phyloP scores from a whole-genome alignment of 768 basidiomycete species.

The Cantharellus cinnabarinus region DNA sequence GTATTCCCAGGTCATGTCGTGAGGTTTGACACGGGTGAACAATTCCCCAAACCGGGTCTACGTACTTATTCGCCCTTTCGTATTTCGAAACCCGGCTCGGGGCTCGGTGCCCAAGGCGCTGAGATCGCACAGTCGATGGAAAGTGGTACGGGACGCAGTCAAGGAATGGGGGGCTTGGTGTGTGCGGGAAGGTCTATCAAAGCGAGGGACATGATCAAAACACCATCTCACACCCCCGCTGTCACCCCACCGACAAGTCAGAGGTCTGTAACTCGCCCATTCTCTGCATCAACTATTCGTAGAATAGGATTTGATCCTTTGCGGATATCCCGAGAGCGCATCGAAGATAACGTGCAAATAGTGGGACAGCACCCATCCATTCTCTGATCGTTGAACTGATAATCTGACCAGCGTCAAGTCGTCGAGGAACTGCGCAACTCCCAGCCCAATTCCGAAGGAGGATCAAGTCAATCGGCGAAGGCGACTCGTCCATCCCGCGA shows the following conservation, averaged over 20 bases:
- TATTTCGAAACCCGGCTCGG: not conserved
- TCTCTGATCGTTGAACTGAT: too few relatives aligned
- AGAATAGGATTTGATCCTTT: constrained; percentile 66
- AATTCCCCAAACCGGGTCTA: too few relatives aligned
- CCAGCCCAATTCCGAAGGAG: too few relatives aligned
- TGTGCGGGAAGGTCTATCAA: constrained; percentile 25
- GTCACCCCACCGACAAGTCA: constrained; percentile 8
- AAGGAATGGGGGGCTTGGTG: constrained; percentile 37
- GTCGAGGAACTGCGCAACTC: too few relatives aligned
- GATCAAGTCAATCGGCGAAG: too few relatives aligned
- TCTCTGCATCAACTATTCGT: constrained; percentile 36
- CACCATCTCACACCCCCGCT: constrained; percentile 5
- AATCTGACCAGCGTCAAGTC: too few relatives aligned
- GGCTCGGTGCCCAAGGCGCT: constrained; percentile 55
- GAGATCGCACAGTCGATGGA: constrained; percentile 57
- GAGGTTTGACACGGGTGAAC: too few relatives aligned
- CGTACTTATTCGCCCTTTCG: constrained; percentile 19
- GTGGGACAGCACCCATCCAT: too few relatives aligned
- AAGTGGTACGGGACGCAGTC: constrained; percentile 28
- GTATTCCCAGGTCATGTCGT: constrained; percentile 55
- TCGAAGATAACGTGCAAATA: too few relatives aligned
- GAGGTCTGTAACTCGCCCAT: constrained; percentile 21
- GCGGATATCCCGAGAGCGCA: not conserved
- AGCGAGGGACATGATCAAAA: constrained; percentile 5
- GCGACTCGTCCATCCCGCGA: too few relatives aligned